A percentile compares a stretch with the other conserved stretches of the same genome.
phyloP scores from a whole-genome alignment of 23 red algal species.

The Cyanidioschyzon merolae region DNA sequence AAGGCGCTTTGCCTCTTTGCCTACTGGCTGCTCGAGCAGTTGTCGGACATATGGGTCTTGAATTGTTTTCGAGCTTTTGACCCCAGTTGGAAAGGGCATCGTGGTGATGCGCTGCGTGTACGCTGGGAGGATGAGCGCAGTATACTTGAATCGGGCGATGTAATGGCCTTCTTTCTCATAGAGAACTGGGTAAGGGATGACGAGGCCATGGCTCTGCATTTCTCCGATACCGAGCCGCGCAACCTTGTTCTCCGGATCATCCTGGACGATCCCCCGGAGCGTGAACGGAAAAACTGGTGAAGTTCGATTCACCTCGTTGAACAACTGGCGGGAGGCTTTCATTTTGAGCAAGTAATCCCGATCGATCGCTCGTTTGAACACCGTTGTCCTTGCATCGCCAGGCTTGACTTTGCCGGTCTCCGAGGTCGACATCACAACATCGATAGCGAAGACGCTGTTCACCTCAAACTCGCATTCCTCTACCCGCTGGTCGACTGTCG shows the following conservation, averaged over 20 bases:
- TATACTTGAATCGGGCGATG: constrained; percentile 62
- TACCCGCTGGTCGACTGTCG: constrained; percentile 57
- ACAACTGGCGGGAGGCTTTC: constrained; percentile 63
- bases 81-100: constrained; percentile 15
- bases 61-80: background rate
- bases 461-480: constrained; percentile 68
- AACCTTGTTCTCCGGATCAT: constrained; percentile 44
- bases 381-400: constrained; percentile 37
- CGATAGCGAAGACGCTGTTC: constrained; percentile 79
- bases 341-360: constrained; percentile 93
- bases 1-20: constrained; percentile 7
- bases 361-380: constrained; percentile 83
- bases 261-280: constrained; percentile 48
- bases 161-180: constrained; percentile 92
- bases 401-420: constrained; percentile 73
- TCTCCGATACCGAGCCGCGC: constrained; percentile 80
- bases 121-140: constrained; percentile 69
- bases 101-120: constrained; percentile 61
- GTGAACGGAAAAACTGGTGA: constrained; percentile 79
- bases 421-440: constrained; percentile 91
- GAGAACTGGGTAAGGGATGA: constrained; percentile 84
- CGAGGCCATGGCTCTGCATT: constrained; percentile 69
- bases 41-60: background rate
- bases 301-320: constrained; percentile 70
- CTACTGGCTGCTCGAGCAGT: constrained; percentile 1